A percentile compares a stretch with the other conserved stretches of the same genome.
Evolutionary conservation across 1,284 basidiomycete species (phyloP).

Genomic region (Irpex lacteus): DNA sequence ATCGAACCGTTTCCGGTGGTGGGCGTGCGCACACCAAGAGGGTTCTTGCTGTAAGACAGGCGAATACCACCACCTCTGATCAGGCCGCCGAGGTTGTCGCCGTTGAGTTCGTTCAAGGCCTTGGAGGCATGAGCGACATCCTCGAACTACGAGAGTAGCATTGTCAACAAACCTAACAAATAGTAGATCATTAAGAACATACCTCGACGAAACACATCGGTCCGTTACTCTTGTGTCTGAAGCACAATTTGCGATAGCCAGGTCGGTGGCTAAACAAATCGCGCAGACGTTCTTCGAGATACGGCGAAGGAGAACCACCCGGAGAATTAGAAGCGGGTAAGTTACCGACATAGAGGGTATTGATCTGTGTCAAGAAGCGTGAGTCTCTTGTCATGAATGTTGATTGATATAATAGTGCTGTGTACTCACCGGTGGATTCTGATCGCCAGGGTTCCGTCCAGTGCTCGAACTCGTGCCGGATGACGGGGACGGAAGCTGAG

Average conservation of each 20-base stretch:
- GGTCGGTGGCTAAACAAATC: constrained; percentile 76
- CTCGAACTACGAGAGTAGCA: constrained; percentile 65
- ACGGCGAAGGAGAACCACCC: constrained; percentile 66
- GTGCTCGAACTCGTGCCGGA: constrained; percentile 39
- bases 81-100: constrained; percentile 85
- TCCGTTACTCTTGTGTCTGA: constrained; percentile 92
- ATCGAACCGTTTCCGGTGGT: constrained; percentile 50
- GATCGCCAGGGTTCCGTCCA: constrained; percentile 71
- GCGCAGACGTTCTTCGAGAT: constrained; percentile 83
- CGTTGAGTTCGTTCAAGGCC: constrained; percentile 88
- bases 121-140: constrained; percentile 83
- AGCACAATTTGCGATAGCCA: constrained; percentile 91
- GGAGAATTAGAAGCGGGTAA: constrained; percentile 75
- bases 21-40: constrained; percentile 80
- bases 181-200: constrained; percentile 20
- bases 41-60: constrained; percentile 95
- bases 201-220: constrained; percentile 98
- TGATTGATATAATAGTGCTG: no score
- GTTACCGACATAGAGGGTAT: constrained; percentile 94
- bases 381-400: no score
- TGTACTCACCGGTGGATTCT: constrained; percentile 77
- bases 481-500: constrained; percentile 43
- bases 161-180: constrained; percentile 12
- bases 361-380: no score
- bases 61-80: constrained; percentile 95